Conservation (phyloP, 805 yeast genomes). For the Pichia occidentalis region DNA sequence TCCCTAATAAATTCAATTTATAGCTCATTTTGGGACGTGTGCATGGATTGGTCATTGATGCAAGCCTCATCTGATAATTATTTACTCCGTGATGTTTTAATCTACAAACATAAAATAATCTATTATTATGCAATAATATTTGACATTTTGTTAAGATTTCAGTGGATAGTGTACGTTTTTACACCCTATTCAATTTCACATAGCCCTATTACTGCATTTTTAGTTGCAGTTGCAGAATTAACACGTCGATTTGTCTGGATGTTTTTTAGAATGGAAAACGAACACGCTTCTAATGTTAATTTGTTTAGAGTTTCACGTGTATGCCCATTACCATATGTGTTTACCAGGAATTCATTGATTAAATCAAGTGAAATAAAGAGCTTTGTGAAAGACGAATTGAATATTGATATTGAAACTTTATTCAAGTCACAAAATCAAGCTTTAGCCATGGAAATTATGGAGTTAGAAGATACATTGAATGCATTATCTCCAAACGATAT, state of each 20-base stretch:
- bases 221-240: conserved; percentile 76
- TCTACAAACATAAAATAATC: conserved; percentile 48
- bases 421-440: not conserved
- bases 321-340: conserved; percentile 74
- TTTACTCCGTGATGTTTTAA: conserved; percentile 65
- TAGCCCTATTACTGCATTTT: conserved; percentile 78
- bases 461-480: not conserved
- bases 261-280: conserved; percentile 90
- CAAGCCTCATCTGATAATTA: conserved; percentile 55
- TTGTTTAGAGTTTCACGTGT: conserved; percentile 83
- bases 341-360: conserved; percentile 14
- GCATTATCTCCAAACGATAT: not conserved
- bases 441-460: not conserved
- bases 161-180: conserved; percentile 85
- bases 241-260: conserved; percentile 84
- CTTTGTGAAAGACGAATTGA: not conserved
- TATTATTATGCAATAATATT: conserved; percentile 70
- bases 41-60: conserved; percentile 93
- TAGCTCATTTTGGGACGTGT: conserved; percentile 77
- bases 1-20: conserved; percentile 67
- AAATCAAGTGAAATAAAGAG: not conserved
- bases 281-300: conserved; percentile 85
- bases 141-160: conserved; percentile 73
- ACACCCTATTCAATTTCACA: conserved; percentile 73
- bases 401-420: not conserved